Base-by-base conservation (phyloP, 495 filamentous ascomycete species). In the Penicillium arizonense region DNA sequence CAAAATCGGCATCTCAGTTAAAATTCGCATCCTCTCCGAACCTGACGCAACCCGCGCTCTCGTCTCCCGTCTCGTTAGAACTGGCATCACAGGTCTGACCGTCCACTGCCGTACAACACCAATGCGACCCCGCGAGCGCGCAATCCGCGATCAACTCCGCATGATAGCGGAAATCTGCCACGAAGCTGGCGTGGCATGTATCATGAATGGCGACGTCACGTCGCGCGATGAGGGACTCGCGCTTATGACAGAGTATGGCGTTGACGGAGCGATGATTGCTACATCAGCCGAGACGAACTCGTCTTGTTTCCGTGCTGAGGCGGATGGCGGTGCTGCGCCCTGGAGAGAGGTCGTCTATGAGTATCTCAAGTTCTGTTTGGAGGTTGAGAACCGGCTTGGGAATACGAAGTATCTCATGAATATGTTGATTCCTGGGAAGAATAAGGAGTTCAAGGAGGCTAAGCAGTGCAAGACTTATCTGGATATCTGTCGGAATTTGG, bases 191-290 rank as follows among this genome's bases (percentile, higher is more conserved):
- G 89, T 98, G 8, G 89, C 91, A 3, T 94, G 90, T 60, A 67
- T 97, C 11, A 91, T 96, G 85, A 98, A 98, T 64, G 94, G 94
- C 11, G 94, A 98, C 62, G 90, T 98, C 0, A 81, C 79, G 14
- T 78, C 74, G 13, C 77, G 87, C 30, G 82, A 85, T 32, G 70
- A 94, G 43, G 91, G 84, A 2, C 61, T 86, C 3, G 64, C 76
- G 46, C 70, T 97, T 14, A 83, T 89, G 46, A 42, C 76, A 13
- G 86, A 96, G 62, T 96, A 78, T 58, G 87, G 86, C 4, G 89
- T 87, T 3, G 94, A 97, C 59, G 94, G 92, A 12, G 93, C 89
- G 42, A 98, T 98, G 94, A 97, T 98, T 62, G 95, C 94, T 10
- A 93, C 88, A 3, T 78, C 87, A 6, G 94, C 94, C 0, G 94